phyloP scores from a whole-genome alignment of 2,329 filamentous ascomycete species.

The Cyphellophora attinorum region DNA sequence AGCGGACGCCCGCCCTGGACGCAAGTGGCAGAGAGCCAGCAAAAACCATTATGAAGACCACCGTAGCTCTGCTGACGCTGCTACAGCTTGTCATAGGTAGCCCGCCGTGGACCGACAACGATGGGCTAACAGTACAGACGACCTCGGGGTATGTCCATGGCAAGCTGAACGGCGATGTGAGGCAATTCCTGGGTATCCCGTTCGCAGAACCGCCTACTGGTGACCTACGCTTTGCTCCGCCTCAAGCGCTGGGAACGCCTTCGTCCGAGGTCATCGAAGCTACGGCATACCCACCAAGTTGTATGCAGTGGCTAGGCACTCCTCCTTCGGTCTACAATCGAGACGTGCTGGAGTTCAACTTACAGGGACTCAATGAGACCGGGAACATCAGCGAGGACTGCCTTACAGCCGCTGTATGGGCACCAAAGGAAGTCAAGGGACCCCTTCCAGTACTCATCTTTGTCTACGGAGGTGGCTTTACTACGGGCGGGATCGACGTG shows the following conservation, averaged over 20 bases:
- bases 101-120: not conserved
- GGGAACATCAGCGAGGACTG: slow-evolving; percentile 31
- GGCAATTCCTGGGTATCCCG: slow-evolving; percentile 65
- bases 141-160: not conserved
- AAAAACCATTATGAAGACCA: too few relatives aligned
- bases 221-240: slow-evolving; percentile 45
- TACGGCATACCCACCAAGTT: slow-evolving; percentile 9
- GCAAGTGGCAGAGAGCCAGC: too few relatives aligned
- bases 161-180: slow-evolving; percentile 33
- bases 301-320: slow-evolving; percentile 17
- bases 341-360: not conserved
- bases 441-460: slow-evolving; percentile 54
- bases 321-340: not conserved
- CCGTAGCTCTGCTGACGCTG: too few relatives aligned
- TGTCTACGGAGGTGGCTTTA: slow-evolving; percentile 54
- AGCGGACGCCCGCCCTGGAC: too few relatives aligned
- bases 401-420: slow-evolving; percentile 33
- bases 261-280: slow-evolving; percentile 1
- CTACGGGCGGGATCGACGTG: slow-evolving; percentile 28
- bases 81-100: too few relatives aligned
- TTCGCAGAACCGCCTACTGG: slow-evolving; percentile 63
- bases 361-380: not conserved
- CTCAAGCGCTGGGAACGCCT: not conserved
- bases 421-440: slow-evolving; percentile 20
- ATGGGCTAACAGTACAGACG: not conserved